A percentile compares a stretch with the other conserved stretches of the same genome.
phyloP scores from a whole-genome alignment of 2,329 filamentous ascomycete genomes.

The Fusarium mexicanum region DNA sequence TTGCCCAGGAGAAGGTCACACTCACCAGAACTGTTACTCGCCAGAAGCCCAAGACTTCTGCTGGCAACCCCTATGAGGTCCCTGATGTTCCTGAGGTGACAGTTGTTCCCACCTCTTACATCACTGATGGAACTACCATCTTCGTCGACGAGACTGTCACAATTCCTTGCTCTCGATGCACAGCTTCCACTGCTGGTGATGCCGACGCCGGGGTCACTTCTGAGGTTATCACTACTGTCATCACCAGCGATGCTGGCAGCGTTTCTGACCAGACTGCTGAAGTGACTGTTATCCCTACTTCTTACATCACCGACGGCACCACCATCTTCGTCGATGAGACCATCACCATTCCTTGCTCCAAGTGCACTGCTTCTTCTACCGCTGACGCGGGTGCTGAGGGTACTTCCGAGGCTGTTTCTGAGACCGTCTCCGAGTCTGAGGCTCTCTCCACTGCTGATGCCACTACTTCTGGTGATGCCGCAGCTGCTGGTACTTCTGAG shows the following conservation, averaged over 20 bases:
- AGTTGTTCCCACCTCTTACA: constrained; percentile 31
- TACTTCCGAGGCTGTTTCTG: constrained; percentile 5
- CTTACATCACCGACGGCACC: constrained; percentile 30
- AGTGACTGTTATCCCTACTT: constrained; percentile 28
- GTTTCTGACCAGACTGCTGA: constrained; percentile 25
- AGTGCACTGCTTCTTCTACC: constrained; percentile 19
- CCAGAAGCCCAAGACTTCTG: constrained; percentile 20
- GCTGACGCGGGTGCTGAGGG: constrained; percentile 6
- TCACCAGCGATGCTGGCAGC: constrained; percentile 5
- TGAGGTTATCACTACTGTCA: constrained; percentile 16
- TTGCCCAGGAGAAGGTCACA: constrained; percentile 35
- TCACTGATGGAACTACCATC: constrained; percentile 34
- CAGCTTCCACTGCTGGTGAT: constrained; percentile 16
- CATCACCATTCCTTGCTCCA: constrained; percentile 35
- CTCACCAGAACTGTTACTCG: constrained; percentile 24
- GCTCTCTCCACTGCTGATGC: constrained; percentile 12
- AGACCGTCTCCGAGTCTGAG: background rate
- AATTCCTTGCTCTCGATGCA: constrained; percentile 34
- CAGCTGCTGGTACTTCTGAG: constrained; percentile 8
- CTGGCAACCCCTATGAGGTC: constrained; percentile 11
- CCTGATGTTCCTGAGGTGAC: constrained; percentile 22
- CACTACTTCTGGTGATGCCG: constrained; percentile 19
- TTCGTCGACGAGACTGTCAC: constrained; percentile 32
- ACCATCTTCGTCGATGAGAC: constrained; percentile 36
- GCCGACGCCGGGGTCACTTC: constrained; percentile 4